Percentiles rank a stretch among this genome's conserved stretches.
These are phyloP conservation scores for Tolypocladium album DNA, from an alignment of 2,329 filamentous ascomycete species.

Conservation along the genomic window DNA sequence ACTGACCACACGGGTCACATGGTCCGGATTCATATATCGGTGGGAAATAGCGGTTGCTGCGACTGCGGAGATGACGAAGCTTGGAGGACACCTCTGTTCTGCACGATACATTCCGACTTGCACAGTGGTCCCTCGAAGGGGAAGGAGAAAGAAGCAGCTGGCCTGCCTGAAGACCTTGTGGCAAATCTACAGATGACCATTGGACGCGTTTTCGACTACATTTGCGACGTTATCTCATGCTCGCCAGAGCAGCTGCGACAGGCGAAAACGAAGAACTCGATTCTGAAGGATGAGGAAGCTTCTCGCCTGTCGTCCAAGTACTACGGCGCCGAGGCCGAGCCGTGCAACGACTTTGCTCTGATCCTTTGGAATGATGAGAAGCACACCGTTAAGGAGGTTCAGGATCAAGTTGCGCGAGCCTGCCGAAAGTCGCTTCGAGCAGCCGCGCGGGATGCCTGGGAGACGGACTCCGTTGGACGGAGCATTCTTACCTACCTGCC, in stretches of 20 bases:
- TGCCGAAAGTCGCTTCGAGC: constrained; percentile 63
- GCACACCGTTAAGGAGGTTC: constrained; percentile 86
- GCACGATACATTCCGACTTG: constrained; percentile 76
- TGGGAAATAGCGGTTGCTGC: constrained; percentile 90
- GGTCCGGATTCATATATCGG: constrained; percentile 78
- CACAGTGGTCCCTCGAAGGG: constrained; percentile 42
- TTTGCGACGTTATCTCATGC: constrained; percentile 96
- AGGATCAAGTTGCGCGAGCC: constrained; percentile 80
- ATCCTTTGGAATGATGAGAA: constrained; percentile 98
- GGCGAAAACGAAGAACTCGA: constrained; percentile 71
- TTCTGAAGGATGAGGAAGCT: constrained; percentile 67
- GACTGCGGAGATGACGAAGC: constrained; percentile 95
- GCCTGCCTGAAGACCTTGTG: constrained; percentile 64
- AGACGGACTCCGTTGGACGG: constrained; percentile 81
- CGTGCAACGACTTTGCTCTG: constrained; percentile 60
- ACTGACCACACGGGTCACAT: constrained; percentile 92
- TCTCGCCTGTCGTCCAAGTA: constrained; percentile 62
- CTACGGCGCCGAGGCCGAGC: constrained; percentile 50
- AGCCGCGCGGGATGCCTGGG: constrained; percentile 66
- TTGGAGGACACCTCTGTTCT: constrained; percentile 79
- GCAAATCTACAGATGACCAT: constrained; percentile 78
- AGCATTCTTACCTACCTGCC: constrained; percentile 70
- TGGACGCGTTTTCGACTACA: constrained; percentile 76
- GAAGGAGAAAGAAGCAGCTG: constrained; percentile 47
- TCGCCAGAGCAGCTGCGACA: constrained; percentile 90